Conservation (phyloP, 768 basidiomycete genomes). For the Holtermannia corniformis region DNA sequence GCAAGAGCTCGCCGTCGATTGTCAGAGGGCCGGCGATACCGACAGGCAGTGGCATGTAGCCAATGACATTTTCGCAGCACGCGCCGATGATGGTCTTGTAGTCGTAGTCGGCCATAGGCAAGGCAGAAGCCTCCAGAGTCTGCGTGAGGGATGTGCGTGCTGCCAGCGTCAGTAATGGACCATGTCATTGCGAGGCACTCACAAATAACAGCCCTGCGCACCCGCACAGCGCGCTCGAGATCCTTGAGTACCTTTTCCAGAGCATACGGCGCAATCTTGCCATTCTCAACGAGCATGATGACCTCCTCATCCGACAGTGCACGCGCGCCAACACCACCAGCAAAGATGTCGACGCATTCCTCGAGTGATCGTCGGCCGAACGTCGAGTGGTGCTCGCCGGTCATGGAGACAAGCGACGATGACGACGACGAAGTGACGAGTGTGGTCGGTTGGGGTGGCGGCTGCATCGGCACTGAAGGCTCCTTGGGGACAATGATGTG, state of each 20-base stretch:
- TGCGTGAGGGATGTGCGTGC: conserved; percentile 76
- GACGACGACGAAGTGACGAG: conserved; percentile 8
- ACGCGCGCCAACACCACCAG: conserved; percentile 44
- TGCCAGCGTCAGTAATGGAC: conserved; percentile 33
- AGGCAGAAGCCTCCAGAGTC: conserved; percentile 69
- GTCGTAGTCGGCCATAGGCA: conserved; percentile 80
- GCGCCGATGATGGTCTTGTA: conserved; percentile 89
- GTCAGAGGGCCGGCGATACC: conserved; percentile 93
- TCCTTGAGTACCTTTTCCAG: conserved; percentile 91
- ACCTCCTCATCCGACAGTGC: conserved; percentile 82
- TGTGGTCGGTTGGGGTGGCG: conserved; percentile 8
- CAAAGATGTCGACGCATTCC: conserved; percentile 68
- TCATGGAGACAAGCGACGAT: background rate
- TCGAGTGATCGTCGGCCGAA: conserved; percentile 52
- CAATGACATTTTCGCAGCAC: conserved; percentile 98
- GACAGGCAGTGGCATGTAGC: conserved; percentile 90
- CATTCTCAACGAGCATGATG: conserved; percentile 72
- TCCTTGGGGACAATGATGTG: conserved; percentile 22
- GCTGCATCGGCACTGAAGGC: conserved; percentile 24
- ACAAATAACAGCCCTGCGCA: conserved; percentile 86
- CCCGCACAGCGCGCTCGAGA: conserved; percentile 70
- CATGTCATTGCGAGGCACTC: conserved; percentile 42
- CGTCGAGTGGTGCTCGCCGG: conserved; percentile 2
- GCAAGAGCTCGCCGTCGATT: conserved; percentile 72
- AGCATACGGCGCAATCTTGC: conserved; percentile 90